Base-by-base conservation (phyloP, 352 stramenopile species). In the Aphanomyces invadans region DNA sequence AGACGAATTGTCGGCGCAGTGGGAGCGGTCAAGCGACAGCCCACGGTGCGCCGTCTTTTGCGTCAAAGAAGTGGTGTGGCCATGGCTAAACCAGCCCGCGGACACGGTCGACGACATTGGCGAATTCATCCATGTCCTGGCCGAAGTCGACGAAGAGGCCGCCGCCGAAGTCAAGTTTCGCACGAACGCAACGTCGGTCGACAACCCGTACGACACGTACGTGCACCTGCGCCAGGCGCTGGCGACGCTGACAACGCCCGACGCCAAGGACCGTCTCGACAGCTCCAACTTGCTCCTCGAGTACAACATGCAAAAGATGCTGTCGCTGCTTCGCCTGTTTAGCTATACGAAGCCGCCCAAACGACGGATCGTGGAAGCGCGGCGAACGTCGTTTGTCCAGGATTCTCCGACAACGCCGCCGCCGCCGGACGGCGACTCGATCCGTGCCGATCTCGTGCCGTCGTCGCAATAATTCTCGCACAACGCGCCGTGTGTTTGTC, bases 281-380 rank as follows among this genome's bases (percentile, higher is more conserved):
- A 84, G 87, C 59, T 86, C 80, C 25, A 87, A 90, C 54, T 78
- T 90, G n/a, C 68, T 90, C n/a, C 88, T 90, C 51, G 83, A 92
- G 72, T 78, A 79, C 59, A 84, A 78, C 25, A 65, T 90, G 36
- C 78, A 80, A 53, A 90, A 92, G 55, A 63, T 90, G 69, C 65
- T 90, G 54, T 77, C 76, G 33, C 56, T 92, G 31, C 69, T 92
- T 59, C 78, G 81, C 1, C 65, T 92, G 32, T 81, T 90, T 28
- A 90, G 80, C 64, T 90, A 87, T 65, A 88, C 83, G 28, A 77
- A 83, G 56, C 80, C 80, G 26, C 7, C 25, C 9, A 44, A 36
- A 15, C 59, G 36, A 2, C 59, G 59, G 5, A 23, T 56, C 38
- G 44, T 54, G 15, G 59, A 66, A 61, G 59, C 28, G 46, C 21